Percentiles rank a stretch among this genome's conserved stretches.
These are phyloP conservation scores for Globisporangium iwayamae DNA, from an alignment of 352 stramenopile species.

Conservation along the genomic window DNA sequence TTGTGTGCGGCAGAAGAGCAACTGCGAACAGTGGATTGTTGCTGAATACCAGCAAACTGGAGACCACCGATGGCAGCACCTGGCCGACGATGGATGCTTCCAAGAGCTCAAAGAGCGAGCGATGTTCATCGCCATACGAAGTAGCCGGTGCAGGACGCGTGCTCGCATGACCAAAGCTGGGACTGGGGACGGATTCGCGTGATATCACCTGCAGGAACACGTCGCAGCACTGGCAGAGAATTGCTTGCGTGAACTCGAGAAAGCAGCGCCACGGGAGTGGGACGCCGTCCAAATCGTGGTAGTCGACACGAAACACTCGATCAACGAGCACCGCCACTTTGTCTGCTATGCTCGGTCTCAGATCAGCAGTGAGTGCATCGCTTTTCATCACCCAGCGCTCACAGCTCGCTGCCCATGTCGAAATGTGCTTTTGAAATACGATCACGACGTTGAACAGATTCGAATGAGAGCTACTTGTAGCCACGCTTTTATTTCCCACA, in stretches of 20 bases:
- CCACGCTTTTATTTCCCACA: neutral
- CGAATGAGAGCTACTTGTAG: neutral
- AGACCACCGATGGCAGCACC: constrained; percentile 48
- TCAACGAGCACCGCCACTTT: constrained; percentile 28
- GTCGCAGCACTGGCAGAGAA: constrained; percentile 30
- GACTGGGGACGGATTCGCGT: constrained; percentile 25
- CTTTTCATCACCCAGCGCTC: constrained; percentile 22
- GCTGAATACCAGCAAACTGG: constrained; percentile 58
- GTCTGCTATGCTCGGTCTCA: constrained; percentile 12
- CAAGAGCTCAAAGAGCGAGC: constrained; percentile 20
- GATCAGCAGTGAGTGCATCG: neutral
- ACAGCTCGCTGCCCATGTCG: constrained; percentile 44
- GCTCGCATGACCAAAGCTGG: constrained; percentile 17
- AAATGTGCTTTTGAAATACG: constrained; percentile 69
- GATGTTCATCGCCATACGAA: neutral
- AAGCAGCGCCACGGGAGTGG: constrained; percentile 43
- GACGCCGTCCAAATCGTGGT: constrained; percentile 19
- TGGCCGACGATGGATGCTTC: constrained; percentile 49
- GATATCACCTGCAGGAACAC: constrained; percentile 27
- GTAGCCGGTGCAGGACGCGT: neutral
- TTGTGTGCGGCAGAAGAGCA: constrained; percentile 39
- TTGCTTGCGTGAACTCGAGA: constrained; percentile 35
- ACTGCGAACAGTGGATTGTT: constrained; percentile 49
- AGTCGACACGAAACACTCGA: constrained; percentile 33
- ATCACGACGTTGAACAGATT: constrained; percentile 23